These are phyloP conservation scores for Pseudonectria foliicola DNA, from an alignment of 2,329 filamentous ascomycete species.

Conservation along the genomic window DNA sequence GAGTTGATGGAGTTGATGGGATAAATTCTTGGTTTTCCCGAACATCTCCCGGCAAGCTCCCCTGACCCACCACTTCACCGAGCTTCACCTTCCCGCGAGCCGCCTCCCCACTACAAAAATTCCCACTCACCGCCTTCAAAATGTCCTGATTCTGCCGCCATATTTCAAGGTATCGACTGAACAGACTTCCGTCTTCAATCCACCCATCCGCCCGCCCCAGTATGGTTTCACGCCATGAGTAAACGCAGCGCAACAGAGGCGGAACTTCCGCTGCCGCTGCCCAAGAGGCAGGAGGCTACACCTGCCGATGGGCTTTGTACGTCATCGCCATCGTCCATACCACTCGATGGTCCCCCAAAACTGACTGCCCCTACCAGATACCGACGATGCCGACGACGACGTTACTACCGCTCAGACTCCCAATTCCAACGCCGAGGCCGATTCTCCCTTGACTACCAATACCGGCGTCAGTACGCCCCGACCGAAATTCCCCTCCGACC, in stretches of 20 bases:
- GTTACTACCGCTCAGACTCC: slow-evolving; percentile 25
- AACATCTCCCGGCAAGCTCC: slow-evolving; percentile 19
- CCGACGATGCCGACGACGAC: slow-evolving; percentile 29
- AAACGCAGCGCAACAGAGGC: slow-evolving; percentile 25
- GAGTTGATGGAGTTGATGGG: slow-evolving; percentile 13
- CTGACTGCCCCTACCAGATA: slow-evolving; percentile 15
- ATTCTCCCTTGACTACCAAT: slow-evolving; percentile 24
- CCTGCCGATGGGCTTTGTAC: slow-evolving; percentile 17
- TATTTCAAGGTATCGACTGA: slow-evolving; percentile 5
- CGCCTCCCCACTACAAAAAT: slow-evolving; percentile 26
- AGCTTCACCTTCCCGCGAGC: slow-evolving; percentile 10
- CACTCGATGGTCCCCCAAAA: background rate
- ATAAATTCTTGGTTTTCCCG: slow-evolving; percentile 24
- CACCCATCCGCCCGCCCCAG: slow-evolving; percentile 1
- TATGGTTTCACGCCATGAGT: slow-evolving; percentile 25
- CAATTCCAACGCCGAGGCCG: slow-evolving; percentile 24
- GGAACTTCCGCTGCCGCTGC: slow-evolving; percentile 16
- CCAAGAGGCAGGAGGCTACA: slow-evolving; percentile 20
- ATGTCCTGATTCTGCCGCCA: slow-evolving; percentile 26
- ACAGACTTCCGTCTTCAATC: slow-evolving; percentile 5
- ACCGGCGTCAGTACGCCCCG: slow-evolving; percentile 34
- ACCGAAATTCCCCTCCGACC: slow-evolving; percentile 57
- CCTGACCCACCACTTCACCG: slow-evolving; percentile 6
- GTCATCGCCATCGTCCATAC: background rate
- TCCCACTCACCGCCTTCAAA: slow-evolving; percentile 27